A percentile compares a stretch with the other conserved stretches of the same genome.
Evolutionary conservation across 306 rosid species (phyloP).

Genomic region (Inga oerstediana): DNA sequence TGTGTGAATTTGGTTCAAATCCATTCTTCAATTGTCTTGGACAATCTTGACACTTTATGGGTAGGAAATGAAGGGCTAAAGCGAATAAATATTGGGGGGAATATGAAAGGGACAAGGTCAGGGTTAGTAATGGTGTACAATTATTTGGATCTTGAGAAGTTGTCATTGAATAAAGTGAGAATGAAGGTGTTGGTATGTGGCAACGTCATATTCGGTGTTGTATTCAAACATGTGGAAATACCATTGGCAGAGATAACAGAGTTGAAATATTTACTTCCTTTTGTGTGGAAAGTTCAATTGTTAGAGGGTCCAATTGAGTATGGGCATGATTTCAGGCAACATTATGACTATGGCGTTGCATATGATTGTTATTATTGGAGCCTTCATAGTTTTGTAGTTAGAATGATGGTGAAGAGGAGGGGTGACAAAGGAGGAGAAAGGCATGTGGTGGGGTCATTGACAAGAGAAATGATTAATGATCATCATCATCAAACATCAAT

Average conservation of each 20-base stretch:
- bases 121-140: not conserved
- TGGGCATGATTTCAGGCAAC: too few relatives aligned
- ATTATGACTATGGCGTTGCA: rapidly evolving
- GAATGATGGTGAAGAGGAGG: too few relatives aligned
- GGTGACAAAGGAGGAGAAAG: too few relatives aligned
- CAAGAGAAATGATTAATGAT: too few relatives aligned
- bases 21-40: not conserved
- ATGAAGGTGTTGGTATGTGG: not conserved
- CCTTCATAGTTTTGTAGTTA: rapidly evolving
- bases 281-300: too few relatives aligned
- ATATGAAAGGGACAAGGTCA: not conserved
- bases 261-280: not conserved
- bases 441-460: too few relatives aligned
- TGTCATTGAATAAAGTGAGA: not conserved
- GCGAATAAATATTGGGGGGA: not conserved
- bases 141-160: not conserved
- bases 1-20: not conserved
- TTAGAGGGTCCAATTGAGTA: too few relatives aligned
- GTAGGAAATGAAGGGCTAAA: not conserved
- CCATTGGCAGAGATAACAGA: not conserved
- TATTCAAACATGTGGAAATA: not conserved
- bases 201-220: not conserved
- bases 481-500: too few relatives aligned
- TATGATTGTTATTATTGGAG: too few relatives aligned
- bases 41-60: too few relatives aligned